Conservation (phyloP, 148 eudicot genomes). For the Polygonum maritimum region DNA sequence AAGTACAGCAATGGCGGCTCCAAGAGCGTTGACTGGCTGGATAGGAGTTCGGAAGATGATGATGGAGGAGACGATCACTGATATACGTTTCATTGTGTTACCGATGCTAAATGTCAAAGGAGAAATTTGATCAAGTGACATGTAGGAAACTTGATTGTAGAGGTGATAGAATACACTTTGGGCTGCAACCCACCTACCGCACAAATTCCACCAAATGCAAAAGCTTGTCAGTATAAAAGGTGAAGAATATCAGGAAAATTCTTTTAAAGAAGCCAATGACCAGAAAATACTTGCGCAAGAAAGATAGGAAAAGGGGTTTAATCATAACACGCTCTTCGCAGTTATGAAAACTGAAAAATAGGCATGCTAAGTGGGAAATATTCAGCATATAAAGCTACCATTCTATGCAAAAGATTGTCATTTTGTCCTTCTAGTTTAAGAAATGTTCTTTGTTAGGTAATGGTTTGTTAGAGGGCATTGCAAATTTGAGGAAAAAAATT, state of each 20-base stretch:
- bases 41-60: conserved; percentile 34
- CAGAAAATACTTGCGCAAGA: neutral
- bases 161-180: conserved; percentile 40
- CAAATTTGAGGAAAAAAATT: no score
- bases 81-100: conserved; percentile 39
- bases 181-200: conserved; percentile 32
- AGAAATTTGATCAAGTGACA: conserved; percentile 34
- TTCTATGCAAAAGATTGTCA: no score
- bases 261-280: neutral
- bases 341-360: neutral
- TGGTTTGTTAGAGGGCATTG: no score
- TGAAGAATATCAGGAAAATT: neutral
- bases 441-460: no score
- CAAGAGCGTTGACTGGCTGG: conserved; percentile 32
- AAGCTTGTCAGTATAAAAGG: conserved; percentile 5
- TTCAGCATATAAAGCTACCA: no score
- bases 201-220: neutral
- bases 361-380: neutral
- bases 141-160: conserved; percentile 37
- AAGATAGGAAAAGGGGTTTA: neutral
- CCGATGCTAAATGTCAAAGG: conserved; percentile 37
- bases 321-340: neutral
- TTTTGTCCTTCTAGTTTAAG: no score
- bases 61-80: conserved; percentile 38
- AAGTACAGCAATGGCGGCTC: conserved; percentile 39